phyloP scores from a whole-genome alignment of 768 basidiomycete genomes.

The Tulasnella calospora region DNA sequence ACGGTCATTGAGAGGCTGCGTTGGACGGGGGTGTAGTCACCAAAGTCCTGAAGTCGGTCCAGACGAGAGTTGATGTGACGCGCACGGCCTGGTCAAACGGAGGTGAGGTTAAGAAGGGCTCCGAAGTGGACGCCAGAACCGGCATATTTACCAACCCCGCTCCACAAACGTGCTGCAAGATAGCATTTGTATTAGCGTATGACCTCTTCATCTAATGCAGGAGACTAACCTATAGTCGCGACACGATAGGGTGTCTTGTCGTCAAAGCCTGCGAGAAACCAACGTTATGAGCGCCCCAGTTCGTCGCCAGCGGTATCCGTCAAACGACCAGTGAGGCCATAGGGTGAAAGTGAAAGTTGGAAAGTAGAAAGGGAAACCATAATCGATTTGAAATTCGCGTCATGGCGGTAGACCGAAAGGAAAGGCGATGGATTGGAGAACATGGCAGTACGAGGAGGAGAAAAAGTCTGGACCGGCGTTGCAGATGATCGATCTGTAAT shows the following conservation, averaged over 20 bases:
- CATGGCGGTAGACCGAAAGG: too few species aligned
- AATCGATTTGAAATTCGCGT: too few species aligned
- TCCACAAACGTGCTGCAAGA: conserved; percentile 16
- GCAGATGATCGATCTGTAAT: too few species aligned
- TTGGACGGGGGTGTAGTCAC: not conserved
- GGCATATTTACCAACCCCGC: not conserved
- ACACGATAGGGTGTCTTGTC: conserved; percentile 1
- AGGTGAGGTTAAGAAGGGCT: not conserved
- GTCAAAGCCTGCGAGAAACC: not conserved
- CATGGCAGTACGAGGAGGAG: too few species aligned
- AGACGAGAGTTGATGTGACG: conserved; percentile 22
- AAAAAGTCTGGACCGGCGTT: too few species aligned
- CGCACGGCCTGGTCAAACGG: not conserved
- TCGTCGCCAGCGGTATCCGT: too few species aligned
- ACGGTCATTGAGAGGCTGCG: not conserved
- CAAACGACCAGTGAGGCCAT: too few species aligned
- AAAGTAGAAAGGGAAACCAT: too few species aligned
- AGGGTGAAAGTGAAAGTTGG: too few species aligned
- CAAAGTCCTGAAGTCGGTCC: conserved; percentile 17
- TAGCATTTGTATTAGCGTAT: not conserved
- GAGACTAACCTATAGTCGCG: conserved; percentile 4
- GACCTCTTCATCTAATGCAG: too few species aligned
- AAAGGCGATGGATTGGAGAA: too few species aligned
- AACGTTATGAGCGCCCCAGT: not conserved
- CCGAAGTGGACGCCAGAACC: not conserved